Conservation (phyloP, 2,329 filamentous ascomycete genomes). For the Phyllachora maydis region DNA sequence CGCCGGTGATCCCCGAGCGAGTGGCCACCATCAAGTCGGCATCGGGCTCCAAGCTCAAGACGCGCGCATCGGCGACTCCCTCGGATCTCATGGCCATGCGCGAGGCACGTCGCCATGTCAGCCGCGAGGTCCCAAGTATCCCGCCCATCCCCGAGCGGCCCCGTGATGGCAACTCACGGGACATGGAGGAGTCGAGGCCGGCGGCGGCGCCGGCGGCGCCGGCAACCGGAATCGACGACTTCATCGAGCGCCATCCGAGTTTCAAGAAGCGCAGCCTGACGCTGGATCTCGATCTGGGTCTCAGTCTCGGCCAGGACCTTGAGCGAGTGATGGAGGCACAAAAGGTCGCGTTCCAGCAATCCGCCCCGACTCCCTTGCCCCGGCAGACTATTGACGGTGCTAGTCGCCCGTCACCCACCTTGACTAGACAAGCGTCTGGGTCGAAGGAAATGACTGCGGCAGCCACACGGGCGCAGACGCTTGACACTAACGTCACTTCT, state of each 20-base stretch:
- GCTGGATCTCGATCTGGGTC: constrained; percentile 60
- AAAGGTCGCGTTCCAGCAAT: constrained; percentile 54
- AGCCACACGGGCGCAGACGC: constrained; percentile 5
- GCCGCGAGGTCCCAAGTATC: constrained; percentile 43
- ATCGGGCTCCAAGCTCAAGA: constrained; percentile 71
- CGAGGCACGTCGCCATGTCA: constrained; percentile 67
- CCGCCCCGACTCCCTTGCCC: constrained; percentile 7
- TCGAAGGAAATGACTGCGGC: constrained; percentile 4
- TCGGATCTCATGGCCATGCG: constrained; percentile 72
- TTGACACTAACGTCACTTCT: constrained; percentile 41
- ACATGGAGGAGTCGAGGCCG: constrained; percentile 20
- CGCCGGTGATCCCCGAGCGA: constrained; percentile 55
- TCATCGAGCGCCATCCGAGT: constrained; percentile 43
- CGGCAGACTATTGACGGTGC: constrained; percentile 6
- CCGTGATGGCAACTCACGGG: constrained; percentile 29
- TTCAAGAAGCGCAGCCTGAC: constrained; percentile 70
- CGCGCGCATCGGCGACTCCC: constrained; percentile 69
- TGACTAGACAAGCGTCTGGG: constrained; percentile 33
- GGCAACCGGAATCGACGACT: constrained; percentile 16
- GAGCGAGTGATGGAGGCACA: constrained; percentile 87
- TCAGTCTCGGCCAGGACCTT: constrained; percentile 82
- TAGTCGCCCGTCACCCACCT: constrained; percentile 9
- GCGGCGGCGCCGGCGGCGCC: too few species aligned
- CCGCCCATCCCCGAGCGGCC: constrained; percentile 42
- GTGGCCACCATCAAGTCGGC: constrained; percentile 71